Evolutionary conservation across 177 flowering plant species (phyloP), one percentile per base, ranked within the genome.

Genomic region (Telopea speciosissima): DNA sequence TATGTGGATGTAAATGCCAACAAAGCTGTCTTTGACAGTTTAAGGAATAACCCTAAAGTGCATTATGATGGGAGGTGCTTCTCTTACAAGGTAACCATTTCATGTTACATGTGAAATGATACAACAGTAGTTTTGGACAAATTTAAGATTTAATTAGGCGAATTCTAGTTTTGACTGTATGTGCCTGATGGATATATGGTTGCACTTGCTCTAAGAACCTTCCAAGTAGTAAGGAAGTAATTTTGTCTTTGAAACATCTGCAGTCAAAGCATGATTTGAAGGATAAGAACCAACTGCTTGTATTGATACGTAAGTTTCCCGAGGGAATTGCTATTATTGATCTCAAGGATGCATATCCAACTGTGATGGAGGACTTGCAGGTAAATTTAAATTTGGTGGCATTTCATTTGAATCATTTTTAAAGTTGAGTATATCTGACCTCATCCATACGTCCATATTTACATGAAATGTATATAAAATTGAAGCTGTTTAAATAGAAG

Each of bases 271-370:
- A 95, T 84, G 89, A 83, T 76, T 23, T 89, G 74, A 87, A 86
- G 83, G 83, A 88, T 81, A 90, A 85, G 77, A 75, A 58, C 31
- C 80, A 91, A 64, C 81, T 95, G 70, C 92, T 90, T 70, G 69
- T 40, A 26, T 81, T 92, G 71, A 74, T 91, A 67, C 83, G 88
- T 36, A 90, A 76, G 67, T 80, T 69, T 74, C 82, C 87, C 0
- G 93, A 95, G 76, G 99, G 99, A 26, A 88, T 94, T 74, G 87
- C 88, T 65, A 86, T 94, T 52, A 77, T 83, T 74, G 97, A 94
- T 76, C 88, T 94, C 63, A 89, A 92, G 81, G 99, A 94, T 83
- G 79, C 97, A 52, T 94, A 94, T 76, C 89, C 87, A 73, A 79
- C 81, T 45, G 95, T 94, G 65, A 81, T 86, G 85, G 91, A 89